Evolutionary conservation across 495 filamentous ascomycete species (phyloP), one percentile per base, ranked within the genome.

Genomic region (Bryoglossum gracile): DNA sequence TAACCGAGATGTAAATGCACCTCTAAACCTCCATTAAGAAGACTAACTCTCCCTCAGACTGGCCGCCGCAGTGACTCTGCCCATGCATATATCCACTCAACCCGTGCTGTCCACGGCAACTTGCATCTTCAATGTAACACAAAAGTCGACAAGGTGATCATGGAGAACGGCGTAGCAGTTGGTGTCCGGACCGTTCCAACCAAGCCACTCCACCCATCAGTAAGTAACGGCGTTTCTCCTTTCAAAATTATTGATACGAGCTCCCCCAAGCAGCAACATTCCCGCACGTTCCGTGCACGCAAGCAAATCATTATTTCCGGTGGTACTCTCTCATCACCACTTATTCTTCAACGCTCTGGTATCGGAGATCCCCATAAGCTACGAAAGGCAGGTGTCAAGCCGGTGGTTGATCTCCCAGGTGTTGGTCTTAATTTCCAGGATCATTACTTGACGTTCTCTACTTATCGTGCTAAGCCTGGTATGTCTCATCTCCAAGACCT

Each of bases 361-460:
- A 77, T 86, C 38, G 74, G 72, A 46, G 79, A 89, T 63, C 76
- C 84, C n/a, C 72, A 82, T 62, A 89, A 86, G 65, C 74, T 91
- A 17, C 77, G 75, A 47, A 71, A 71, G 28, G 83, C 72, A 22
- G 84, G 86, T 8, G 80, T 89, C 46, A 68, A 82, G 67, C 83
- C 83, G 14, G 66, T 86, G 13, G 76, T 89, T 48, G 75, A 91
- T 55, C 77, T 89, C n/a, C 86, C 86, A 0, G 86, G 86, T 30
- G 84, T 91, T 42, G 86, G 56, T 47, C 72, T 82, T 24, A 89
- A 89, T 65, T 89, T 88, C 75, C 86, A 89, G 61, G 85, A 89
- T 63, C 86, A 91, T 54, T 88, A 92, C 60, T 75, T 92, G 25
- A 87, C 83, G 2, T 89, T 90, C 62, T 78, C 84, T 3, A 74